phyloP scores from a whole-genome alignment of 768 basidiomycete genomes.

The Bullera alba region DNA sequence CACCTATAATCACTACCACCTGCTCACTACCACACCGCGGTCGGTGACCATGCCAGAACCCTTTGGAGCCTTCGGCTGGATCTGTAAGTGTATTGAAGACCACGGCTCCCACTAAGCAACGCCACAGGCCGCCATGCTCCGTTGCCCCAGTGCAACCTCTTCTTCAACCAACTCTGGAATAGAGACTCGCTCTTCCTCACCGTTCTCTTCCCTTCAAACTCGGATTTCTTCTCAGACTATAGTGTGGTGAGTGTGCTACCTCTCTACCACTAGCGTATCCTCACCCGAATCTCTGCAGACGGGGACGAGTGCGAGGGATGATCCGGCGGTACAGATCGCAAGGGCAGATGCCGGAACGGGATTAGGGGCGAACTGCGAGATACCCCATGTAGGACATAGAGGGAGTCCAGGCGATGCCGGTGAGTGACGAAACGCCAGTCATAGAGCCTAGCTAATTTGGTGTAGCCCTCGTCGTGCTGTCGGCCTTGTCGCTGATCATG shows the following conservation, averaged over 20 bases:
- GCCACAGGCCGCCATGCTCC: constrained; percentile 42
- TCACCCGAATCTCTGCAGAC: constrained; percentile 15
- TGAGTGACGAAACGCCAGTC: constrained; percentile 52
- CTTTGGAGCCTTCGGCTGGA: constrained; percentile 69
- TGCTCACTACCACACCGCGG: constrained; percentile 68
- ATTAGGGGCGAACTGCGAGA: constrained; percentile 72
- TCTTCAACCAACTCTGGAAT: constrained; percentile 68
- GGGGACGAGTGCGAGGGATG: constrained; percentile 32
- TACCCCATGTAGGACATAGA: constrained; percentile 55
- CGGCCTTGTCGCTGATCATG: constrained; percentile 64
- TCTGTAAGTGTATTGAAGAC: constrained; percentile 20
- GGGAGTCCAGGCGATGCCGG: constrained; percentile 55
- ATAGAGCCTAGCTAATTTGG: neutral
- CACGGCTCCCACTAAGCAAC: neutral
- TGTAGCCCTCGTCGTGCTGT: constrained; percentile 70
- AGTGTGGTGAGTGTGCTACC: constrained; percentile 20
- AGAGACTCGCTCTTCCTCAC: constrained; percentile 23
- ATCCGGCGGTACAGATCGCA: constrained; percentile 49
- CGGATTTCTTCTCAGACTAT: constrained; percentile 19
- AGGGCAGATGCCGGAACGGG: constrained; percentile 65
- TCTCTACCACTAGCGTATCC: neutral
- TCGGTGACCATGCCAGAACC: constrained; percentile 29
- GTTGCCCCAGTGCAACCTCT: constrained; percentile 90
- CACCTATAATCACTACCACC: too few relatives aligned
- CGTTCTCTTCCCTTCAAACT: constrained; percentile 13